Conservation (phyloP, 371 early-diverging fungal species). For the Saksenaea vasiformis region DNA sequence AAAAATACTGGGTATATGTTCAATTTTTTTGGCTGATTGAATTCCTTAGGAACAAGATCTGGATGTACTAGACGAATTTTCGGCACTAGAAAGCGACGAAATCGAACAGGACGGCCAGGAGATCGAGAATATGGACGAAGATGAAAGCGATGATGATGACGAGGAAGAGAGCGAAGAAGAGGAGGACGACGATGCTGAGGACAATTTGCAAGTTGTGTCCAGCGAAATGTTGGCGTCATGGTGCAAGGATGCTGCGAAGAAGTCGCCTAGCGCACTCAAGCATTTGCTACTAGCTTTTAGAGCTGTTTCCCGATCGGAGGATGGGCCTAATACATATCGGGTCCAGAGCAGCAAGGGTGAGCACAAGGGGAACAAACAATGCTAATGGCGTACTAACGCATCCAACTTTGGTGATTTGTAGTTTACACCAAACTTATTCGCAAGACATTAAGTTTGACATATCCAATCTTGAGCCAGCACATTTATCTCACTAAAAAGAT, state of each 20-base stretch:
- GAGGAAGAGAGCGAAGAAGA: constrained; percentile 34
- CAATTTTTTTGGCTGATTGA: not conserved
- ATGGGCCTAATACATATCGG: constrained; percentile 56
- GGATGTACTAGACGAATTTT: constrained; percentile 36
- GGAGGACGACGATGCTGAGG: constrained; percentile 24
- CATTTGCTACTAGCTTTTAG: constrained; percentile 78
- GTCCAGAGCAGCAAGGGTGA: constrained; percentile 67
- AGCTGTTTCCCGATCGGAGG: constrained; percentile 73
- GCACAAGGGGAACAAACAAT: not conserved
- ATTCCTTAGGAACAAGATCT: constrained; percentile 35
- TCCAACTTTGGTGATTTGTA: not conserved
- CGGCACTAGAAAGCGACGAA: constrained; percentile 24
- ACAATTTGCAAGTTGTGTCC: constrained; percentile 31
- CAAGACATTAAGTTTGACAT: constrained; percentile 54
- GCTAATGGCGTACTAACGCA: not conserved
- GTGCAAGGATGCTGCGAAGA: constrained; percentile 31
- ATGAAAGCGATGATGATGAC: constrained; percentile 19
- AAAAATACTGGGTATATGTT: not conserved
- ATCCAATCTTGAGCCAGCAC: constrained; percentile 62
- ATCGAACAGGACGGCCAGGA: constrained; percentile 34
- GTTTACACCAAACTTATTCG: constrained; percentile 82
- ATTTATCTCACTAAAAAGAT: constrained; percentile 53
- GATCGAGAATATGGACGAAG: constrained; percentile 43
- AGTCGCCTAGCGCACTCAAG: constrained; percentile 37
- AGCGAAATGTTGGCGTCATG: constrained; percentile 39